Percentiles rank a stretch among this genome's conserved stretches.
These are phyloP conservation scores for Waltergamsia citrina DNA, from an alignment of 2,329 filamentous ascomycete species.

Conservation along the genomic window DNA sequence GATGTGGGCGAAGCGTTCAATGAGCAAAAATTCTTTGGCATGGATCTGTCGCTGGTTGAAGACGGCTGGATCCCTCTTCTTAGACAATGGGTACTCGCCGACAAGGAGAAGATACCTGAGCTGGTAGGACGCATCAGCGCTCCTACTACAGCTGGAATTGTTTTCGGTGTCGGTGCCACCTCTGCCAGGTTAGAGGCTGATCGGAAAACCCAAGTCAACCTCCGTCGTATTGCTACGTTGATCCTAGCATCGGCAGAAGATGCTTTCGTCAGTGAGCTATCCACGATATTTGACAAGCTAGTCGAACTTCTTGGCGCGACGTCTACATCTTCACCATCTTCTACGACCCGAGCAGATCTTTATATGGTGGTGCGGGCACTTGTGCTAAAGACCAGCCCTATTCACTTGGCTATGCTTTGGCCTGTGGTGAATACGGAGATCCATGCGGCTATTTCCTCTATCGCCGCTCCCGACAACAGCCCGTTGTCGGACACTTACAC, in stretches of 20 bases:
- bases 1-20: conserved; percentile 90
- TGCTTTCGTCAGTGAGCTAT: conserved; percentile 68
- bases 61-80: conserved; percentile 75
- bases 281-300: conserved; percentile 68
- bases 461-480: conserved; percentile 53
- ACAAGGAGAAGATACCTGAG: conserved; percentile 83
- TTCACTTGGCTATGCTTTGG: conserved; percentile 81
- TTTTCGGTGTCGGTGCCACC: conserved; percentile 95
- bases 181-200: conserved; percentile 93
- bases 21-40: conserved; percentile 76
- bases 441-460: conserved; percentile 66
- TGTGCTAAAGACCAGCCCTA: conserved; percentile 65
- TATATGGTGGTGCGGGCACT: conserved; percentile 82
- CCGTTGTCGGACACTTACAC: conserved; percentile 62
- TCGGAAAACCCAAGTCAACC: conserved; percentile 80
- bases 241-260: conserved; percentile 70
- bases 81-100: conserved; percentile 72
- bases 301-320: conserved; percentile 81
- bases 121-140: conserved; percentile 69
- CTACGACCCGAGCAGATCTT: conserved; percentile 77
- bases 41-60: conserved; percentile 53
- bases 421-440: conserved; percentile 82
- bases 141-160: conserved; percentile 87
- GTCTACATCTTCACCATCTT: conserved; percentile 82
- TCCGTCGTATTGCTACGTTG: conserved; percentile 73